phyloP scores from a whole-genome alignment of 176 grass and related monocot genomes.

The Secale cereale region DNA sequence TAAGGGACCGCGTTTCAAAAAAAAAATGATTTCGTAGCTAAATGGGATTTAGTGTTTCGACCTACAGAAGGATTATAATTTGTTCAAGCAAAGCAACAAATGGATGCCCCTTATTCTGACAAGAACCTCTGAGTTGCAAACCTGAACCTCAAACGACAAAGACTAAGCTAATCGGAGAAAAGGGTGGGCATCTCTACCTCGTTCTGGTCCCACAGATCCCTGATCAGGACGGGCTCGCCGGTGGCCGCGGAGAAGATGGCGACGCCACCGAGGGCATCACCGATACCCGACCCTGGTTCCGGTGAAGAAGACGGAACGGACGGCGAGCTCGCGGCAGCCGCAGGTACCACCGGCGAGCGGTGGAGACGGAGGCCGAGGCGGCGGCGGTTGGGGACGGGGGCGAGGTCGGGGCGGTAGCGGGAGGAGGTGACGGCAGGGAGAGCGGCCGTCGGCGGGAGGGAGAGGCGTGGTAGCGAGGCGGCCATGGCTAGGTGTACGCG shows the following conservation, averaged over 20 bases:
- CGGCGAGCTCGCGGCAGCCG: slow-evolving; percentile 15
- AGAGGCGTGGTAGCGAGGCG: slow-evolving; percentile 12
- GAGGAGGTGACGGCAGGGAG: neutral
- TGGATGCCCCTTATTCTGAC: neutral
- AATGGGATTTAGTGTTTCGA: neutral
- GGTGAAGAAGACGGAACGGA: slow-evolving; percentile 6
- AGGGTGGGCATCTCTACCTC: slow-evolving; percentile 29
- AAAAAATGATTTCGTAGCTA: neutral
- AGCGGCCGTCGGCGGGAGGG: neutral
- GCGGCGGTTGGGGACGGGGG: neutral
- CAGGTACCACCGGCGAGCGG: neutral
- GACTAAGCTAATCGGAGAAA: neutral
- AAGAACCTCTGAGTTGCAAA: neutral
- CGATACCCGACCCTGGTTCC: slow-evolving; percentile 2
- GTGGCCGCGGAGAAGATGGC: slow-evolving; percentile 61
- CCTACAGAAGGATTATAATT: neutral
- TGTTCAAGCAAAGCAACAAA: neutral
- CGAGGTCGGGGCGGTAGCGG: neutral
- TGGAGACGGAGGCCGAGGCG: neutral
- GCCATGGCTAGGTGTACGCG: slow-evolving; percentile 39
- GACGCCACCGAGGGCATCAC: slow-evolving; percentile 42
- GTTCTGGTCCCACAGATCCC: slow-evolving; percentile 65
- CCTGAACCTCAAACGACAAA: neutral
- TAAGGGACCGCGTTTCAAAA: no score
- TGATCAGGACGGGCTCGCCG: slow-evolving; percentile 61